Conservation (phyloP, 2,329 filamentous ascomycete genomes). For the Westerdykella sp. region DNA sequence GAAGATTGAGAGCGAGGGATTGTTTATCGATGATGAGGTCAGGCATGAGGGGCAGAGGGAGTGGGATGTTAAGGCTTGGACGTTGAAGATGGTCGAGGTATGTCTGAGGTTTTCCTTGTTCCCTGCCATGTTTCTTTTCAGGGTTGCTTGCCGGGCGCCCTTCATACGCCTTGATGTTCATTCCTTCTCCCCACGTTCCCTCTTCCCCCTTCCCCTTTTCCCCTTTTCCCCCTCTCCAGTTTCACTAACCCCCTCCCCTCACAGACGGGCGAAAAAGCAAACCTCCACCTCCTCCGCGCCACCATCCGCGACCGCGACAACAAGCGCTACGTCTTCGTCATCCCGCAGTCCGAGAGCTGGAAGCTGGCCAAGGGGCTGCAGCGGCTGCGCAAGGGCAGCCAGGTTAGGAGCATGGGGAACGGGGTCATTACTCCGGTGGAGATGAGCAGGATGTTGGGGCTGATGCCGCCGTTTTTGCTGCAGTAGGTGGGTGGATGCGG, state of each 20-base stretch:
- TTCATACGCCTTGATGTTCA: too few species aligned
- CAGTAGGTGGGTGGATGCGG: constrained; percentile 13
- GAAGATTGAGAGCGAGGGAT: constrained; percentile 84
- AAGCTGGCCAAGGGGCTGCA: constrained; percentile 56
- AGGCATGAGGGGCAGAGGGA: constrained; percentile 87
- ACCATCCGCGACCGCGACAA: constrained; percentile 54
- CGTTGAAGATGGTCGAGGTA: constrained; percentile 78
- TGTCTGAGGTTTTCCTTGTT: constrained; percentile 3
- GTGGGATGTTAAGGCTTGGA: constrained; percentile 99
- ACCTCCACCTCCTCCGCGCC: constrained; percentile 54
- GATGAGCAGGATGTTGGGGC: constrained; percentile 34
- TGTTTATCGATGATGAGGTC: constrained; percentile 96
- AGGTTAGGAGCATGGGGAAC: constrained; percentile 50
- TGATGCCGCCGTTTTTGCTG: constrained; percentile 11
- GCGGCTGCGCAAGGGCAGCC: constrained; percentile 50
- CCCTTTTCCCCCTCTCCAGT: constrained; percentile 3
- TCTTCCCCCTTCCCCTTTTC: not conserved
- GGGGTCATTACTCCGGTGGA: constrained; percentile 47
- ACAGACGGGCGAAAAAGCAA: constrained; percentile 41
- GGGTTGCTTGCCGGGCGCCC: too few species aligned
- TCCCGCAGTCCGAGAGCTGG: constrained; percentile 55
- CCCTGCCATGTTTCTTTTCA: not conserved
- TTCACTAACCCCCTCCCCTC: constrained; percentile 2
- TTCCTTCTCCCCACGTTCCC: too few species aligned
- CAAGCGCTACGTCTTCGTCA: constrained; percentile 56